Percentiles rank a stretch among this genome's conserved stretches.
Conservation (phyloP, 495 filamentous ascomycete genomes). For the Astrothelium subdiscretum region DNA sequence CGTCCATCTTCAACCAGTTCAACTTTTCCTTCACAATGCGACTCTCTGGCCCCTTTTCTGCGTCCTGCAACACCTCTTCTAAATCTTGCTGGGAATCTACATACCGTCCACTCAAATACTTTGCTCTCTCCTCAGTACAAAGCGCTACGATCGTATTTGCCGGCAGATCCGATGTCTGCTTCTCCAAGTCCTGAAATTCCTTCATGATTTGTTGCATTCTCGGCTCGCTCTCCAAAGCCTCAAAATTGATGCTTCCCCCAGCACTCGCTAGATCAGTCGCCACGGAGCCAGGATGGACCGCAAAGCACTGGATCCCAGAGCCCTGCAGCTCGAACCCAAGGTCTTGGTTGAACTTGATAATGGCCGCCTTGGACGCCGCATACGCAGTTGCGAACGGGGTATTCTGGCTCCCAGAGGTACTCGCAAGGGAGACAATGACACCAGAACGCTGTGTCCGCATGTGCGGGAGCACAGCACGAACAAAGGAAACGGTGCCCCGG, state of each 20-base stretch:
- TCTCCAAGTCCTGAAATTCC: too few species aligned
- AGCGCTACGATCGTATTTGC: slow-evolving; percentile 8
- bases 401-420: not conserved
- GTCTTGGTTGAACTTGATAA: slow-evolving; percentile 12
- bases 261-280: slow-evolving; percentile 1
- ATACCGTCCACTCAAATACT: slow-evolving; percentile 5
- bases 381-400: slow-evolving; percentile 11
- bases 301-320: slow-evolving; percentile 5
- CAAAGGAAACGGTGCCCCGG: slow-evolving; percentile 7
- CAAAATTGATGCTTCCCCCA: slow-evolving; percentile 7
- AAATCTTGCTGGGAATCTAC: slow-evolving; percentile 6
- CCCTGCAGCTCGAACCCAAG: slow-evolving; percentile 10
- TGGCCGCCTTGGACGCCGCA: slow-evolving; percentile 12
- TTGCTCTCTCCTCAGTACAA: slow-evolving; percentile 9
- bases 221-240: slow-evolving; percentile 4
- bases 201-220: slow-evolving; percentile 2
- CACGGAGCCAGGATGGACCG: slow-evolving; percentile 8
- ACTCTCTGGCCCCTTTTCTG: slow-evolving; percentile 9
- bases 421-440: slow-evolving; percentile 6
- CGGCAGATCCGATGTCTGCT: slow-evolving; percentile 1
- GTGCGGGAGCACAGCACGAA: slow-evolving; percentile 8
- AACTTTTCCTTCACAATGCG: slow-evolving; percentile 9
- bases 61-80: slow-evolving; percentile 8
- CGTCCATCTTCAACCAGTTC: slow-evolving; percentile 4
- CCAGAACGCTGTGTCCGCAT: slow-evolving; percentile 12